A percentile compares a stretch with the other conserved stretches of the same genome.
phyloP scores from a whole-genome alignment of 2,329 filamentous ascomycete genomes.

The Colletotrichum tamarilloi region DNA sequence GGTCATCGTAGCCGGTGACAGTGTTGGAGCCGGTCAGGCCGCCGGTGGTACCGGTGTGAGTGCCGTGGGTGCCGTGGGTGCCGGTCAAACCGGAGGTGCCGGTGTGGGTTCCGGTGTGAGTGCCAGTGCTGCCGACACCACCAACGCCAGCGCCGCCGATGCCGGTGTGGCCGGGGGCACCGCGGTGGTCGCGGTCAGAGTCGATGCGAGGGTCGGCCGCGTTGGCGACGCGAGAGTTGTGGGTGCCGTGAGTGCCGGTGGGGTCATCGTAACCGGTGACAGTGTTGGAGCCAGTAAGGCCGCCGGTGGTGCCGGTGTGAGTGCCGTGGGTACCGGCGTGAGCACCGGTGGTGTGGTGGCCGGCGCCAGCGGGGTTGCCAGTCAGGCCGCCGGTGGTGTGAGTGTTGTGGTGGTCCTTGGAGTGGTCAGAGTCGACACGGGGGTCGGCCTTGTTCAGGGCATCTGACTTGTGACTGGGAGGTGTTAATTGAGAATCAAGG shows the following conservation, averaged over 20 bases:
- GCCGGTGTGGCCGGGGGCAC: slow-evolving; percentile 30
- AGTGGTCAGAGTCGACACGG: slow-evolving; percentile 62
- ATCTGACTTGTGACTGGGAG: slow-evolving; percentile 58
- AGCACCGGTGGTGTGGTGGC: slow-evolving; percentile 20
- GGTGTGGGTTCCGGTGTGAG: slow-evolving; percentile 42
- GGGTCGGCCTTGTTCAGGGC: slow-evolving; percentile 66
- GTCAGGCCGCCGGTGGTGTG: slow-evolving; percentile 33
- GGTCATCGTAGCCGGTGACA: slow-evolving; percentile 25
- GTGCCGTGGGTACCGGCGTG: slow-evolving; percentile 42
- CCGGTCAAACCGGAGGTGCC: slow-evolving; percentile 28
- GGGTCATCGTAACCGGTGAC: slow-evolving; percentile 29
- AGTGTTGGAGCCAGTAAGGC: slow-evolving; percentile 24
- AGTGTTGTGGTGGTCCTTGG: too few species aligned
- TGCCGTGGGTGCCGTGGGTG: slow-evolving; percentile 38
- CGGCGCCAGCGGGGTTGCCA: slow-evolving; percentile 8
- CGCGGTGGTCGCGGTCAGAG: slow-evolving; percentile 56
- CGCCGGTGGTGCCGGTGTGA: slow-evolving; percentile 35
- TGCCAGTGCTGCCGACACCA: slow-evolving; percentile 37
- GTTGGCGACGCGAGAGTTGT: slow-evolving; percentile 47
- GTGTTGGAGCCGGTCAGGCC: slow-evolving; percentile 28
- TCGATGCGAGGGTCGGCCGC: slow-evolving; percentile 65
- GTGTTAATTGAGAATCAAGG: neutral
- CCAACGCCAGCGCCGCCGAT: slow-evolving; percentile 34
- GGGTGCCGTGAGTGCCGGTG: slow-evolving; percentile 15
- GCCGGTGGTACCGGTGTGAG: slow-evolving; percentile 24